These are phyloP conservation scores for Plasmodium fragile DNA, from an alignment of 169 alveolate genomes.

Conservation along the genomic window DNA sequence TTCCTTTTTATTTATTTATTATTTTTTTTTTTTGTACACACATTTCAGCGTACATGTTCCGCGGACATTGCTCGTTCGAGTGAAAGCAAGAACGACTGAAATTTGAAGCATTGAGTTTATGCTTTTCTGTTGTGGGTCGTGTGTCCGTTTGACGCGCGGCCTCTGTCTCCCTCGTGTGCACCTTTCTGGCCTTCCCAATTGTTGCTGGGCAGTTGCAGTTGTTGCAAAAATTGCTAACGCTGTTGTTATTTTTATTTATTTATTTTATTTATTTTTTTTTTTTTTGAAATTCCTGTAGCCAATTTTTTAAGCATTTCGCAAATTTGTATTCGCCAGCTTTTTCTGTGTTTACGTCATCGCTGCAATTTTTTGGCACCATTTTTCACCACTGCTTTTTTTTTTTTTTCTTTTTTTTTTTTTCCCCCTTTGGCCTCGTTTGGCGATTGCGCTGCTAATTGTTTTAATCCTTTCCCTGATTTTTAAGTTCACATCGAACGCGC, in stretches of 20 bases:
- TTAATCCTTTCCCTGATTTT: conserved; percentile 4
- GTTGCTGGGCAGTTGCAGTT: neutral
- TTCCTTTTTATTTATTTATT: neutral
- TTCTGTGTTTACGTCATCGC: neutral
- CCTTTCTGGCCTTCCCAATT: neutral
- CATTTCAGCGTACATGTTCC: neutral
- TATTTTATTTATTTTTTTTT: too few relatives aligned
- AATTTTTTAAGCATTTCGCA: neutral
- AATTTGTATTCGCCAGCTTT: neutral
- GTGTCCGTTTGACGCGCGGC: neutral
- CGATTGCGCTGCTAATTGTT: neutral
- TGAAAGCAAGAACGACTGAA: neutral
- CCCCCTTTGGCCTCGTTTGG: neutral
- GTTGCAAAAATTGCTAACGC: neutral
- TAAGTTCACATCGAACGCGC: neutral
- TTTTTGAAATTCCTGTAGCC: neutral
- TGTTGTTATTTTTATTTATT: neutral
- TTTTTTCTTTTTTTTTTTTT: neutral
- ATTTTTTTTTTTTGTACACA: neutral
- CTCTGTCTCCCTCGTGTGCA: neutral
- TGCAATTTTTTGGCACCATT: neutral
- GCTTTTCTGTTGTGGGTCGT: neutral
- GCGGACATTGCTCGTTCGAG: neutral
- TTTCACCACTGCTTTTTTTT: neutral
- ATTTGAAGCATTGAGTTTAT: neutral